Conservation (phyloP, 2,329 filamentous ascomycete genomes). For the Pseudopyrenochaeta lycopersici region DNA sequence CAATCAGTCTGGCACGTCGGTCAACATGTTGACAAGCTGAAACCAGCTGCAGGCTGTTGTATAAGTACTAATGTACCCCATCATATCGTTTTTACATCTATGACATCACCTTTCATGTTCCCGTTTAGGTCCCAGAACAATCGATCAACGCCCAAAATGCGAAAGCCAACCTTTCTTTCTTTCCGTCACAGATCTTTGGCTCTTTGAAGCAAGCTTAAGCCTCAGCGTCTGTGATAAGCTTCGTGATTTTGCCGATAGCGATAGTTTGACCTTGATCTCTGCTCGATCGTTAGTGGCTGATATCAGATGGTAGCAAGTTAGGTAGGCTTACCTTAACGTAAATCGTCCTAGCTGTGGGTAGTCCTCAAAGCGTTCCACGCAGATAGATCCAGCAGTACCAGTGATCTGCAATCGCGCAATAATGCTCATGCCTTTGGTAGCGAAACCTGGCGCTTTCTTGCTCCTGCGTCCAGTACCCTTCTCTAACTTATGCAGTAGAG, state of each 20-base stretch:
- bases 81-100: slow-evolving; percentile 16
- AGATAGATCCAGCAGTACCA: slow-evolving; percentile 84
- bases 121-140: background rate
- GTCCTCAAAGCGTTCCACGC: slow-evolving; percentile 93
- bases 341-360: slow-evolving; percentile 73
- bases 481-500: slow-evolving; percentile 90
- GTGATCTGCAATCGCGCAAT: slow-evolving; percentile 91
- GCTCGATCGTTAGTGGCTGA: slow-evolving; percentile 34
- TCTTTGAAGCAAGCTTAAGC: slow-evolving; percentile 15
- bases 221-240: slow-evolving; percentile 67
- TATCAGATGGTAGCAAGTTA: background rate
- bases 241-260: slow-evolving; percentile 98
- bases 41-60: too few species aligned
- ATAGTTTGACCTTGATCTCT: slow-evolving; percentile 88
- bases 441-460: slow-evolving; percentile 91
- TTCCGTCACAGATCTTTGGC: slow-evolving; percentile 10
- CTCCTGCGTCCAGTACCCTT: slow-evolving; percentile 94
- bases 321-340: slow-evolving; percentile 35
- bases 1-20: background rate
- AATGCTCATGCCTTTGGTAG: slow-evolving; percentile 81
- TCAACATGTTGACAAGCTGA: background rate
- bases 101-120: slow-evolving; percentile 1
- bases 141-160: background rate
- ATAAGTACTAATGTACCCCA: background rate
- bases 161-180: background rate